Percentiles rank a stretch among this genome's conserved stretches.
Conservation (phyloP, 2,329 filamentous ascomycete species). For the Diaporthe velutina region DNA sequence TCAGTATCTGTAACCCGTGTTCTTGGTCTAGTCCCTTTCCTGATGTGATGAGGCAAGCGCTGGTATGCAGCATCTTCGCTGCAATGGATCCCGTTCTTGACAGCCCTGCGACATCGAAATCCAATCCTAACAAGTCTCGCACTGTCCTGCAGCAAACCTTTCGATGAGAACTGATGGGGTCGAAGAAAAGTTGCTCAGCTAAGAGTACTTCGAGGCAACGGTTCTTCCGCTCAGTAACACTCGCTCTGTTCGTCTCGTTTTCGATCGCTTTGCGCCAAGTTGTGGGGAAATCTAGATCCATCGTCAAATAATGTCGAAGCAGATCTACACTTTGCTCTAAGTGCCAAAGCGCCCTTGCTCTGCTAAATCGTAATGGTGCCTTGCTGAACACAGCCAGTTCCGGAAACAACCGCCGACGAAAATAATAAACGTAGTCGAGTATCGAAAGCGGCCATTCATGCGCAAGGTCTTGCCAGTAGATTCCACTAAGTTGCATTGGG, state of each 20-base stretch:
- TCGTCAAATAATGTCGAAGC: neutral
- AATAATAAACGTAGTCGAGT: slow-evolving; percentile 13
- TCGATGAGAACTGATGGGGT: fast-evolving
- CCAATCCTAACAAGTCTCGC: neutral
- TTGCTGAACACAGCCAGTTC: neutral
- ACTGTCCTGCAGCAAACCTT: neutral
- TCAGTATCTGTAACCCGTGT: neutral
- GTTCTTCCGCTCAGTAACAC: neutral
- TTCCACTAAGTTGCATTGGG: too few relatives aligned
- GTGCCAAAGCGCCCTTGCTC: neutral
- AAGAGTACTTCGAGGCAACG: neutral
- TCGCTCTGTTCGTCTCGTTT: neutral
- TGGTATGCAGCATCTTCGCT: neutral
- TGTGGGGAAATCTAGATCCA: neutral
- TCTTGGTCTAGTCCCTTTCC: too few relatives aligned
- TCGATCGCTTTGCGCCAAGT: neutral
- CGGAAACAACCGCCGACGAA: neutral
- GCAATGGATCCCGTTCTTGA: neutral
- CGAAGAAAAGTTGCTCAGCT: neutral
- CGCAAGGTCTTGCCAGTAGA: too few relatives aligned
- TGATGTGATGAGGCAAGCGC: neutral
- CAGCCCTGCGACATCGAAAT: neutral
- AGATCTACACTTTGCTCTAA: neutral
- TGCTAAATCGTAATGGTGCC: neutral
- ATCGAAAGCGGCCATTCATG: neutral